These are phyloP conservation scores for Xylaria flabelliformis DNA, from an alignment of 495 filamentous ascomycete genomes.

Conservation along the genomic window DNA sequence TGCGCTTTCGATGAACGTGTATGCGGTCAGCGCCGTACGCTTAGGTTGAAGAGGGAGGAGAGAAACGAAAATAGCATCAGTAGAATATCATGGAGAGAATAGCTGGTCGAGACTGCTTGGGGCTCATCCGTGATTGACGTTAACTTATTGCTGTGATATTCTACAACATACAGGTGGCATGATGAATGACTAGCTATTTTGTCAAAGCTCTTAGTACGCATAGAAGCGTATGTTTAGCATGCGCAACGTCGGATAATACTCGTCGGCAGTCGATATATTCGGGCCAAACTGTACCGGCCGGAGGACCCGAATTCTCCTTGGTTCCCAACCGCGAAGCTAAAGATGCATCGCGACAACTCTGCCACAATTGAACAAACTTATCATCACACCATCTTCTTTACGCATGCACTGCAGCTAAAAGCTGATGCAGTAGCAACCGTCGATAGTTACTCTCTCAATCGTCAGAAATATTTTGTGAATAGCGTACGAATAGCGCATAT, in stretches of 20 bases:
- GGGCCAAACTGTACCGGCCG: constrained; percentile 12
- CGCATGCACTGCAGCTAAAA: constrained; percentile 21
- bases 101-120: constrained; percentile 8
- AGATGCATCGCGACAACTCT: constrained; percentile 3
- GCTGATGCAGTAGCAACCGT: constrained; percentile 3
- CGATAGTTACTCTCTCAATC: background rate
- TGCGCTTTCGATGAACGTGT: constrained; percentile 9
- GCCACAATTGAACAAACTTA: background rate
- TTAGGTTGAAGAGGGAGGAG: constrained; percentile 17
- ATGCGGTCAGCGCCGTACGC: constrained; percentile 26
- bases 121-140: background rate
- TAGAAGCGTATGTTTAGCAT: background rate
- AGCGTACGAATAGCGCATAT: background rate
- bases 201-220: background rate
- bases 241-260: background rate
- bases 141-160: background rate
- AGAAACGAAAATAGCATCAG: constrained; percentile 23
- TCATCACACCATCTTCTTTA: constrained; percentile 21
- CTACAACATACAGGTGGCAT: background rate
- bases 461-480: constrained; percentile 5
- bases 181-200: background rate
- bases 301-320: constrained; percentile 13
- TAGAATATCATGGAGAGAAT: constrained; percentile 11
- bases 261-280: background rate
- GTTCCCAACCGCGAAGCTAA: background rate